Evolutionary conservation across 2,329 filamentous ascomycete species (phyloP).

Genomic region (Colletotrichum sp.): DNA sequence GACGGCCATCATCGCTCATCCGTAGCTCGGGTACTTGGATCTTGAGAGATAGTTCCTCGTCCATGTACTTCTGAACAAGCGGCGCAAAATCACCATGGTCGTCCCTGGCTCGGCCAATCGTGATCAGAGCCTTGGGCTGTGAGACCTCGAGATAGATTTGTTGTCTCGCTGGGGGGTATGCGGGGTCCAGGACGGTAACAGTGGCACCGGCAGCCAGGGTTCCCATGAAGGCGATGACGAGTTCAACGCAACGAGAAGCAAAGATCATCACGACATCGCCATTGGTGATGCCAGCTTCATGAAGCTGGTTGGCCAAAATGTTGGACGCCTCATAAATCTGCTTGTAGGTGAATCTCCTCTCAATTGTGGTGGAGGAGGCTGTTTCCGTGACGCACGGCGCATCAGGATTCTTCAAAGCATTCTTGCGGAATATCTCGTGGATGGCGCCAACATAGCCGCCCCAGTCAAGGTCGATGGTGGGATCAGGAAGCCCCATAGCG

Average conservation of each 20-base stretch:
- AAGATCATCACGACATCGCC: constrained; percentile 85
- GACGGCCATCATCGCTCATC: constrained; percentile 71
- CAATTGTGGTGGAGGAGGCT: constrained; percentile 33
- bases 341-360: constrained; percentile 79
- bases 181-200: constrained; percentile 72
- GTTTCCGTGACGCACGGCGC: constrained; percentile 56
- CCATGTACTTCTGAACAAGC: constrained; percentile 60
- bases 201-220: constrained; percentile 79
- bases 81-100: constrained; percentile 52
- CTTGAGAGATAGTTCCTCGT: constrained; percentile 74
- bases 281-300: constrained; percentile 72
- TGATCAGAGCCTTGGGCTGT: constrained; percentile 64
- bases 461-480: constrained; percentile 47
- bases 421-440: constrained; percentile 71
- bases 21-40: constrained; percentile 76
- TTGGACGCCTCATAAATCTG: constrained; percentile 90
- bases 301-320: constrained; percentile 78
- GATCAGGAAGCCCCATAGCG: constrained; percentile 57
- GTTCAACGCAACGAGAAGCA: neutral
- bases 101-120: constrained; percentile 74
- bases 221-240: neutral
- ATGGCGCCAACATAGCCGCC: constrained; percentile 74
- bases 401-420: constrained; percentile 73
- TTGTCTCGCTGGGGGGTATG: constrained; percentile 81
- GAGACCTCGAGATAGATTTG: constrained; percentile 28